A percentile compares a stretch with the other conserved stretches of the same genome.
Conservation (phyloP, 805 yeast species). For the Metschnikowia henanensis region DNA sequence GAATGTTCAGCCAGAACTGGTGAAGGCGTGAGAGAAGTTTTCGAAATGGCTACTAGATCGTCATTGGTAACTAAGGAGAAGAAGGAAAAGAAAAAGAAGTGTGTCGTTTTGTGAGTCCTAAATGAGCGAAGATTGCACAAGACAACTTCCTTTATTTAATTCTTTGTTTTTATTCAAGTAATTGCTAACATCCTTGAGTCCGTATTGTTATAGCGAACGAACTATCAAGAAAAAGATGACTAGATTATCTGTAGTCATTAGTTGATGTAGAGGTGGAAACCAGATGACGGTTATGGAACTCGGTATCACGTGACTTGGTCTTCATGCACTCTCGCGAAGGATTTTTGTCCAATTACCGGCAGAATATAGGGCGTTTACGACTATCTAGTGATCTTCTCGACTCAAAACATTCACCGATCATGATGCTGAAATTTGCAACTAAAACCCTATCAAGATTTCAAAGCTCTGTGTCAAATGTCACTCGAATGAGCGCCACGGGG, state of each 20-base stretch:
- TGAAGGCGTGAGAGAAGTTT: slow-evolving; percentile 31
- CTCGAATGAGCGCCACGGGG: slow-evolving; percentile 17
- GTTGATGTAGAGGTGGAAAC: too few species aligned
- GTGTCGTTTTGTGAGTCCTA: slow-evolving; percentile 26
- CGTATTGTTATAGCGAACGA: slow-evolving; percentile 5
- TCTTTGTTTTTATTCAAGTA: slow-evolving; percentile 18
- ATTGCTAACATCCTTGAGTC: slow-evolving; percentile 17
- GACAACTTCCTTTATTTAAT: slow-evolving; percentile 10
- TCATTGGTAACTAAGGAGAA: slow-evolving; percentile 30
- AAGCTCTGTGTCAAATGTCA: slow-evolving; percentile 11
- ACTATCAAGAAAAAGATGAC: slow-evolving; percentile 2
- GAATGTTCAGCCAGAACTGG: slow-evolving; percentile 39
- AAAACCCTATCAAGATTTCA: slow-evolving; percentile 14
- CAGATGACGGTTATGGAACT: too few species aligned
- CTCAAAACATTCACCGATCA: neutral
- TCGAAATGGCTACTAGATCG: slow-evolving; percentile 31
- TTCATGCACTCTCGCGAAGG: slow-evolving; percentile 2
- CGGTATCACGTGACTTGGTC: slow-evolving; percentile 3
- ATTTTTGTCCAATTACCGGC: slow-evolving; percentile 5
- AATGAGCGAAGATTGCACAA: slow-evolving; percentile 3
- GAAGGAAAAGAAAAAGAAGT: slow-evolving; percentile 31
- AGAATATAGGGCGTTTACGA: neutral
- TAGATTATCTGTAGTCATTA: too few species aligned
- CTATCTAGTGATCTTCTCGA: too few species aligned
- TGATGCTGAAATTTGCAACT: slow-evolving; percentile 4